A percentile compares a stretch with the other conserved stretches of the same genome.
These are phyloP conservation scores for Cymbopogon citratus DNA, from an alignment of 176 grass and related monocot species.

Conservation along the genomic window DNA sequence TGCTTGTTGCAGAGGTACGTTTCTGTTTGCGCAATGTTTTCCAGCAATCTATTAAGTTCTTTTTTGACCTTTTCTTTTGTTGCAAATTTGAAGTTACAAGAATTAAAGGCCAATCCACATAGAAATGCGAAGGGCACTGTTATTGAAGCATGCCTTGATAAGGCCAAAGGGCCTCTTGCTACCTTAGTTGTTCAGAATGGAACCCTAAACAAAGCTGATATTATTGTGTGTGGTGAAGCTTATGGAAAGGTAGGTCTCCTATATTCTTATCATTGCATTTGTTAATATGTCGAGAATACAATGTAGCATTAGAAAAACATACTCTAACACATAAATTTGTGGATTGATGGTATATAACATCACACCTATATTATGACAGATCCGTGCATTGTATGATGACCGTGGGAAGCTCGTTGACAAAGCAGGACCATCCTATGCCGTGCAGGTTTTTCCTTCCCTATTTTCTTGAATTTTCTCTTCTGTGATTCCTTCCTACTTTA, in stretches of 20 bases:
- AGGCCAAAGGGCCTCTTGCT: conserved; percentile 77
- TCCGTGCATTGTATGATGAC: conserved; percentile 97
- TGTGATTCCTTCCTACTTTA: not conserved
- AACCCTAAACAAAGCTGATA: conserved; percentile 80
- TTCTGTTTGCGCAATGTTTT: conserved; percentile 16
- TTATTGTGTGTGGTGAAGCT: conserved; percentile 90
- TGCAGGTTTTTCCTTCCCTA: conserved; percentile 55
- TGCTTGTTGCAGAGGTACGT: conserved; percentile 94
- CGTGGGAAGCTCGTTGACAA: conserved; percentile 67
- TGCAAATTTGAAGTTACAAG: conserved; percentile 75
- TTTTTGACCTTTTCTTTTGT: conserved; percentile 29
- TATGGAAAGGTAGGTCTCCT: conserved; percentile 82
- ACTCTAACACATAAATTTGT: conserved; percentile 14
- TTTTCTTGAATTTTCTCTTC: not conserved
- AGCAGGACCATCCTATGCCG: conserved; percentile 79
- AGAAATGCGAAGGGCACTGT: conserved; percentile 96
- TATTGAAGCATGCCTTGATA: conserved; percentile 88
- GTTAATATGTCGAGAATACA: conserved; percentile 13
- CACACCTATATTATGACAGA: conserved; percentile 38
- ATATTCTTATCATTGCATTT: conserved; percentile 1
- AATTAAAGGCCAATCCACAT: conserved; percentile 93
- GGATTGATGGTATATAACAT: conserved; percentile 26
- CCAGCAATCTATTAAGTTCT: conserved; percentile 10
- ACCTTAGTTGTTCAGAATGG: conserved; percentile 94
- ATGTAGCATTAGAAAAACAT: conserved; percentile 12